Percentiles rank a stretch among this genome's conserved stretches.
Evolutionary conservation across 1,139 yeast species (phyloP).

Genomic region (Suhomyces kunorum): DNA sequence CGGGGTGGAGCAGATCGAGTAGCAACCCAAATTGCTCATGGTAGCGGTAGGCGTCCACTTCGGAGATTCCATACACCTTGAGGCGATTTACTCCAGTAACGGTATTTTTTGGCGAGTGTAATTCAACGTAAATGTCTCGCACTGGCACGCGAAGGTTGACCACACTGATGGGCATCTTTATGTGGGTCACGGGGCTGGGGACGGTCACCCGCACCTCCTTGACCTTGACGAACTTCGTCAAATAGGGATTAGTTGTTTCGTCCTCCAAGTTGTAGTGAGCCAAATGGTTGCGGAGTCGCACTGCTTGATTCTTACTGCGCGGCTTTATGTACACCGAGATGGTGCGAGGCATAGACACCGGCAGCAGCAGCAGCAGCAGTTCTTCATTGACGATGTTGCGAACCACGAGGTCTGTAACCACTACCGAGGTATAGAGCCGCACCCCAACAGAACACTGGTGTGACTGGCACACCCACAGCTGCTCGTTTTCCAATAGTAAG

Average conservation of each 20-base stretch:
- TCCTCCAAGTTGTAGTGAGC: conserved; percentile 19
- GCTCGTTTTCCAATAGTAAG: conserved; percentile 37
- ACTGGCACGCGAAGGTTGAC: conserved; percentile 37
- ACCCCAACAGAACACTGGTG: conserved; percentile 38
- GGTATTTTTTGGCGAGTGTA: conserved; percentile 23
- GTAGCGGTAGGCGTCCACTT: conserved; percentile 31
- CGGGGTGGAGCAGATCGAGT: conserved; percentile 6
- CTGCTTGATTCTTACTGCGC: conserved; percentile 19
- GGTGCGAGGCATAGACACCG: too few relatives aligned
- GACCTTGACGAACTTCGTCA: conserved; percentile 36
- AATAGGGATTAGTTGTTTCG: conserved; percentile 24
- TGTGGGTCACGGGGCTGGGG: conserved; percentile 26
- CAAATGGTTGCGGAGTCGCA: conserved; percentile 21
- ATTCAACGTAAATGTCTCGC: conserved; percentile 39
- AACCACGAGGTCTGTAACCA: conserved; percentile 40
- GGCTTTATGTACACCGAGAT: conserved; percentile 44
- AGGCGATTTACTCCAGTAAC: conserved; percentile 30
- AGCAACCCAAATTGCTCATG: conserved; percentile 26
- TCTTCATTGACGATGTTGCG: conserved; percentile 20
- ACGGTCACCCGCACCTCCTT: conserved; percentile 23
- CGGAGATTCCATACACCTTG: conserved; percentile 44
- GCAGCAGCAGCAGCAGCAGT: too few relatives aligned
- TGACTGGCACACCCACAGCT: conserved; percentile 37
- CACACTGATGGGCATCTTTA: conserved; percentile 38
- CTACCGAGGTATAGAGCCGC: conserved; percentile 34